Conservation (phyloP, 768 basidiomycete genomes). For the Sarcodon sp. region DNA sequence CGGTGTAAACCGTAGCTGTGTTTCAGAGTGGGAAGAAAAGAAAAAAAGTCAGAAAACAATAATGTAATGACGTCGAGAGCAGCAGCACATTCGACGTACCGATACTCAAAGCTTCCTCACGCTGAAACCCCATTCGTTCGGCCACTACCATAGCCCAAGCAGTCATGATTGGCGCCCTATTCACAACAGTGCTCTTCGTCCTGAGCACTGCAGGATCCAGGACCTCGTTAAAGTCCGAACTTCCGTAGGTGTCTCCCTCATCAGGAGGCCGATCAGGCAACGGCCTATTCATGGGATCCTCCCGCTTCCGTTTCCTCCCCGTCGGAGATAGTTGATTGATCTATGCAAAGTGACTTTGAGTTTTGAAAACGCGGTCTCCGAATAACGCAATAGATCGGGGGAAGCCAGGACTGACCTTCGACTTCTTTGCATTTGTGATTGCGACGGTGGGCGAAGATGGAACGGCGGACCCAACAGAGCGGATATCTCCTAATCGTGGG, state of each 20-base stretch:
- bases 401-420: conserved; percentile 8
- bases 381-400: neutral
- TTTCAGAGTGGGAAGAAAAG: neutral
- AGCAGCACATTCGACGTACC: conserved; percentile 29
- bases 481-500: neutral
- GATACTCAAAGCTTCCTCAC: conserved; percentile 86
- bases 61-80: neutral
- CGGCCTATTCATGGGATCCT: conserved; percentile 39
- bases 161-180: conserved; percentile 91
- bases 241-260: conserved; percentile 25
- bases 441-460: conserved; percentile 3
- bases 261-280: conserved; percentile 38
- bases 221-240: conserved; percentile 61
- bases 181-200: conserved; percentile 54
- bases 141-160: conserved; percentile 87
- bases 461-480: neutral
- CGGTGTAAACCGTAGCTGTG: conserved; percentile 83
- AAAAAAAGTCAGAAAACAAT: neutral
- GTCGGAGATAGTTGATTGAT: conserved; percentile 15
- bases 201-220: conserved; percentile 58
- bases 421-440: neutral
- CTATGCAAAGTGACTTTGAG: conserved; percentile 1
- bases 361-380: neutral
- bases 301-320: conserved; percentile 44
- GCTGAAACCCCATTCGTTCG: conserved; percentile 73